Evolutionary conservation across 192 early-diverging fungal species (phyloP), one percentile per base, ranked within the genome.

Genomic region (Rhizophagus clarus): DNA sequence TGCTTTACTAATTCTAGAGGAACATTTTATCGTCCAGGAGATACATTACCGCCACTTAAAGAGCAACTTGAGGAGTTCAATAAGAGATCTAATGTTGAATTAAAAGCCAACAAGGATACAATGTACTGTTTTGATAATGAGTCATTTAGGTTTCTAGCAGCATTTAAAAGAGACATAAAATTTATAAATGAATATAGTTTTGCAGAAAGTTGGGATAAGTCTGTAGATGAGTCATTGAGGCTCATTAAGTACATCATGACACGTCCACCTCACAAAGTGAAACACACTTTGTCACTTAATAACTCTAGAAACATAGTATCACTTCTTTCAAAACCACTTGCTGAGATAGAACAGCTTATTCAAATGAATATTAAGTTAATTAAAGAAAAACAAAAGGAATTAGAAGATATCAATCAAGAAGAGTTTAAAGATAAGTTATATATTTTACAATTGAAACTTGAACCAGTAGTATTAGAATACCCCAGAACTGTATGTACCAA

Each of bases 401-500:
- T 77, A 34, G 29, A 84, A 74, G 76, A 61, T 10, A 73, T 70
- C 37, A 34, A 64, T 61, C 60, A 78, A 69, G 45, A 72, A 22
- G 63, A 79, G 1, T 77, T 84, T 61, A 73, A 79, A 78, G 31
- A 45, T 15, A 79, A 47, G 45, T 51, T 84, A 20, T 28, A 76
- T 4, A 61, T 51, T 71, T 56, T 73, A 17, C 74, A 79, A 28
- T 70, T 79, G 73, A 72, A 82, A 40, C 72, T 79, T 66, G 72
- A 79, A 47, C 72, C 77, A 37, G 71, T 76, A 66, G 61, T 71
- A 2, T 74, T 82, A 22, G 49, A 1, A 32, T 49, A 64, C 10
- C 82, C 82, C 32, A 79, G 78, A 79, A 79, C 77, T 42, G 81
- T 82, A n/a, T 82, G 81, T 42, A 82, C 81, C 29, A 79, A 72